Percentiles rank a stretch among this genome's conserved stretches.
Conservation (phyloP, 768 basidiomycete species). For the Rhizopogon vesiculosus region DNA sequence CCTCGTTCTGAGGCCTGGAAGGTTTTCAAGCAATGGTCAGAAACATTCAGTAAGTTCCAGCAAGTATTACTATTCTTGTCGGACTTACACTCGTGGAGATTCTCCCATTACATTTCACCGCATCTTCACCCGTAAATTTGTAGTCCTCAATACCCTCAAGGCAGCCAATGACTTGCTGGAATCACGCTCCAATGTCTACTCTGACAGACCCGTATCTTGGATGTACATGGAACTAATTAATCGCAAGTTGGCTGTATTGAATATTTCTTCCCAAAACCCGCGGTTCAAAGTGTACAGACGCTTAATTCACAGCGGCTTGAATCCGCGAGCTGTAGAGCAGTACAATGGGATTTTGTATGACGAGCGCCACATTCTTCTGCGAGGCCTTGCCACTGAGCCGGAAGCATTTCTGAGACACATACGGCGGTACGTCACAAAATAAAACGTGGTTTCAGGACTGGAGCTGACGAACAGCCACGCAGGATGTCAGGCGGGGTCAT, state of each 20-base stretch:
- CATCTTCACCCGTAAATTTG: conserved; percentile 35
- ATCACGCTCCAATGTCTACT: conserved; percentile 36
- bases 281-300: conserved; percentile 38
- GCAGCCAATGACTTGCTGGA: conserved; percentile 40
- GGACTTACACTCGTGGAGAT: not conserved
- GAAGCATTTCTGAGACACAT: conserved; percentile 31
- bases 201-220: conserved; percentile 39
- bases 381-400: conserved; percentile 27
- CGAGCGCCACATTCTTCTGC: conserved; percentile 30
- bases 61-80: no score
- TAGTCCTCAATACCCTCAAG: conserved; percentile 39
- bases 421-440: conserved; percentile 24
- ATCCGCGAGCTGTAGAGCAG: conserved; percentile 26
- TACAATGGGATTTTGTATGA: conserved; percentile 33
- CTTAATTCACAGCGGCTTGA: conserved; percentile 32
- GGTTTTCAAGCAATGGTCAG: conserved; percentile 16
- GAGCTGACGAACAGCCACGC: not conserved
- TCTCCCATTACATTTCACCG: conserved; percentile 40
- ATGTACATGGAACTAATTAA: conserved; percentile 41
- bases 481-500: conserved; percentile 24
- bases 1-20: conserved; percentile 9
- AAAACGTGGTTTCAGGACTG: not conserved
- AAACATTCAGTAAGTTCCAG: conserved; percentile 13
- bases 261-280: conserved; percentile 34
- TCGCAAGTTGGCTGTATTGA: conserved; percentile 38